Percentiles rank a stretch among this genome's conserved stretches.
These are phyloP conservation scores for Odonthalia washingtoniensis DNA, from an alignment of 31 red algal species.

Conservation along the genomic window DNA sequence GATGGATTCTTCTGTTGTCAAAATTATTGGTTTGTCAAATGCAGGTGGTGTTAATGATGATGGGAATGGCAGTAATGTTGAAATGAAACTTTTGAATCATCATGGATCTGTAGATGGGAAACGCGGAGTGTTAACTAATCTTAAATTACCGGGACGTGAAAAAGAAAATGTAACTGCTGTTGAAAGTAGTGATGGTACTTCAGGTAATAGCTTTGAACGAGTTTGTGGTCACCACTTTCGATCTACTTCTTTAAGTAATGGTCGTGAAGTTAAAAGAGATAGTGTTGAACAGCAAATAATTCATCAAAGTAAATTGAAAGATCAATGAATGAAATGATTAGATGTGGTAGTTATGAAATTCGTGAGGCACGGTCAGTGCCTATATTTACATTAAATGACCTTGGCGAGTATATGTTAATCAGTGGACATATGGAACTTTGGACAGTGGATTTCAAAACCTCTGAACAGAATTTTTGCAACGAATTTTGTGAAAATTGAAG, in stretches of 20 bases:
- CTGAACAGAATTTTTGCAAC: conserved; percentile 21
- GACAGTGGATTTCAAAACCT: conserved; percentile 50
- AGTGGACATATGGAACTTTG: conserved; percentile 39
- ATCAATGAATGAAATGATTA: conserved; percentile 1
- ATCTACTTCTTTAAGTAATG: neutral
- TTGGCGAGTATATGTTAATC: conserved; percentile 9
- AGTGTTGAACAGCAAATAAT: neutral
- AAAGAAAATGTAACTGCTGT: neutral
- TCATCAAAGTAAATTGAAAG: conserved; percentile 2
- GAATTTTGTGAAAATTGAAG: conserved; percentile 51
- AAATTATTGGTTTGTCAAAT: conserved; percentile 67
- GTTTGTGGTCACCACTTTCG: no score
- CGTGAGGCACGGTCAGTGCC: conserved; percentile 55
- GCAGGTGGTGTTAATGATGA: neutral
- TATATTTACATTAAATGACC: conserved; percentile 57
- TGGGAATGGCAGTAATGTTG: conserved; percentile 46
- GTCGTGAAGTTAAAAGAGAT: neutral
- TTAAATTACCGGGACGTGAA: conserved; percentile 71
- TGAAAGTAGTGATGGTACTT: conserved; percentile 29
- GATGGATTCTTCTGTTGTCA: no score
- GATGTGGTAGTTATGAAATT: neutral
- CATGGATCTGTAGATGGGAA: conserved; percentile 76
- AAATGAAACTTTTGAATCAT: conserved; percentile 73
- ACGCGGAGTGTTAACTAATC: conserved; percentile 68
- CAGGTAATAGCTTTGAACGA: no score